Evolutionary conservation across 192 early-diverging fungal species (phyloP).

Genomic region (Helicostylum pulchrum): DNA sequence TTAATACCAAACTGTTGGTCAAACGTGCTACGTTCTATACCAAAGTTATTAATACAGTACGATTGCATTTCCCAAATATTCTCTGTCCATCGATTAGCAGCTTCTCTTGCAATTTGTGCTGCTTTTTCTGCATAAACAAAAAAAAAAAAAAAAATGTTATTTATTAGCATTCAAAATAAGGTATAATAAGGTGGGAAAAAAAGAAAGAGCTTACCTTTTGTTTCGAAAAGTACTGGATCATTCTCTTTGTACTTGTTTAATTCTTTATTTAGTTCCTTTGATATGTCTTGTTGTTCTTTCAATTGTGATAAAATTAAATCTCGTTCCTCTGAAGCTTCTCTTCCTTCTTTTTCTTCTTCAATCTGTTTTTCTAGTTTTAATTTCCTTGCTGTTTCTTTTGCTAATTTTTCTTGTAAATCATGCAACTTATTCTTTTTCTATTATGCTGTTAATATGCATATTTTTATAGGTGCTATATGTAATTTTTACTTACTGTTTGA

Average conservation of each 20-base stretch:
- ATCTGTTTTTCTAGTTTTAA: constrained; percentile 49
- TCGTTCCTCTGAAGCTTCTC: constrained; percentile 33
- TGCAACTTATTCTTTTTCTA: constrained; percentile 1
- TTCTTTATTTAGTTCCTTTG: constrained; percentile 47
- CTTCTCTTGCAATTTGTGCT: constrained; percentile 57
- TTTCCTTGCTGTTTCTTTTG: not conserved
- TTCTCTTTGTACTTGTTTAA: constrained; percentile 68
- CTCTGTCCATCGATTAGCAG: constrained; percentile 87
- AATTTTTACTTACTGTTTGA: constrained; percentile 41
- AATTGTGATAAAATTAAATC: constrained; percentile 28
- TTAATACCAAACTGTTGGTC: constrained; percentile 62
- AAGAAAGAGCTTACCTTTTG: constrained; percentile 42
- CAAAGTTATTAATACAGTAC: constrained; percentile 69
- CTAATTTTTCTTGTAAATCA: not conserved
- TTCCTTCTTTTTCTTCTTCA: constrained; percentile 45
- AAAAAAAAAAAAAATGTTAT: not conserved
- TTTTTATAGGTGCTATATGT: not conserved
- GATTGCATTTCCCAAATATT: constrained; percentile 83
- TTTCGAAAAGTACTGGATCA: constrained; percentile 70
- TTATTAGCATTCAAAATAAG: not conserved
- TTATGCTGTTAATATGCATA: not conserved
- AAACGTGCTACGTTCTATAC: constrained; percentile 61
- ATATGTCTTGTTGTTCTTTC: constrained; percentile 43
- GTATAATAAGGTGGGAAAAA: not conserved
- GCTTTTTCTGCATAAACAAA: constrained; percentile 47